These are phyloP conservation scores for Mentha longifolia DNA, from an alignment of 257 asterid species.

Conservation along the genomic window DNA sequence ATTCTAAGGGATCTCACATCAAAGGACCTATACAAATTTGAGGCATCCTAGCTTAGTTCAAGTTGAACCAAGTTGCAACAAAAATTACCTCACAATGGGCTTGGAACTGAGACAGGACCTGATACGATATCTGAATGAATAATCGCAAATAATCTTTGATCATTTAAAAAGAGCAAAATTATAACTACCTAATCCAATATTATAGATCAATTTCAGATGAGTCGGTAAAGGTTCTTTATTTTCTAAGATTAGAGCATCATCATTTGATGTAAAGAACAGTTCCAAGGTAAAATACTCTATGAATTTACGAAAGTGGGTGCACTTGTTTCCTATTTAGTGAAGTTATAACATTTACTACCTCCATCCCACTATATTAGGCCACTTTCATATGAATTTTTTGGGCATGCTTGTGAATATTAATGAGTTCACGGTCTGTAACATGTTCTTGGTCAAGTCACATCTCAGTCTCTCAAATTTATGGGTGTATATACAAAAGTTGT, in stretches of 20 bases:
- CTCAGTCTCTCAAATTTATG: slow-evolving; percentile 1
- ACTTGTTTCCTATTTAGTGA: neutral
- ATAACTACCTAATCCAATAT: slow-evolving; percentile 7
- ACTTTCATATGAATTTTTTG: neutral
- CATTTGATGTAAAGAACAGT: neutral
- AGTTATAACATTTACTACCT: slow-evolving; percentile 14
- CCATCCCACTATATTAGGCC: no score
- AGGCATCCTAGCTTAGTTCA: slow-evolving; percentile 1
- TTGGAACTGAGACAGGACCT: neutral
- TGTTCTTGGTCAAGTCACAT: neutral
- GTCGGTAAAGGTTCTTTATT: neutral
- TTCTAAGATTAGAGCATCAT: neutral
- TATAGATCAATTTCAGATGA: slow-evolving; percentile 5
- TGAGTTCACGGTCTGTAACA: slow-evolving; percentile 1
- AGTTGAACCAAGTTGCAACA: slow-evolving; percentile 4
- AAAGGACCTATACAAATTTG: slow-evolving; percentile 18
- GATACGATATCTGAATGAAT: slow-evolving; percentile 2
- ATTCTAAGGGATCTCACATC: slow-evolving; percentile 2
- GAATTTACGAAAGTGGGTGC: neutral
- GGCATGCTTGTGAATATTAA: neutral
- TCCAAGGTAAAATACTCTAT: neutral
- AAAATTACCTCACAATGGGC: neutral
- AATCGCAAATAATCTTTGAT: slow-evolving; percentile 1
- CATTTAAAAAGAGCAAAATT: neutral
- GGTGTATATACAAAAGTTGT: slow-evolving; percentile 1